Evolutionary conservation across 2,329 filamentous ascomycete species (phyloP).

Genomic region (Epichloe uncinata): DNA sequence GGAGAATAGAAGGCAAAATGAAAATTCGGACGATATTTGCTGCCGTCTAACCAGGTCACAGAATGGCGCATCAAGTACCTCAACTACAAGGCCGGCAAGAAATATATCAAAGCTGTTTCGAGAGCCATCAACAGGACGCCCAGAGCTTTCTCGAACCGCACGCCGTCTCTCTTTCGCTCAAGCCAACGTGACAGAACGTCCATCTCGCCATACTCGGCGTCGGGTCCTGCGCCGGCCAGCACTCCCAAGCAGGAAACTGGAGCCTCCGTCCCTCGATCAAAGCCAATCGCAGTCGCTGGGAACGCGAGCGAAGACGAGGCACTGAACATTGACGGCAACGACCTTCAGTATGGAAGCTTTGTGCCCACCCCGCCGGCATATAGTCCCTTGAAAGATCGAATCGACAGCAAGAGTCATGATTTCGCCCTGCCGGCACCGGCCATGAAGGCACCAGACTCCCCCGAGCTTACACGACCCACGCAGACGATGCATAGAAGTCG

Average conservation of each 20-base stretch:
- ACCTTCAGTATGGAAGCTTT: constrained; percentile 41
- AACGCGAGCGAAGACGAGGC: constrained; percentile 1
- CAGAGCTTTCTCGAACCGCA: constrained; percentile 19
- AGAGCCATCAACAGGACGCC: constrained; percentile 56
- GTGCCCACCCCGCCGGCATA: constrained; percentile 26
- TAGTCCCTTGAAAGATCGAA: constrained; percentile 9
- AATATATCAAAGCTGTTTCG: constrained; percentile 73
- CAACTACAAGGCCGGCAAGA: constrained; percentile 92
- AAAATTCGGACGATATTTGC: not conserved
- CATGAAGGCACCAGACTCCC: constrained; percentile 25
- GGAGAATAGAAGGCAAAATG: not conserved
- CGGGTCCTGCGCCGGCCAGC: not conserved
- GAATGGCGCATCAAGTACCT: constrained; percentile 93
- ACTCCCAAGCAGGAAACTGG: not conserved
- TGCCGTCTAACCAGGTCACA: constrained; percentile 15
- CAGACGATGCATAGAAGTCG: constrained; percentile 9
- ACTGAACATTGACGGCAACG: constrained; percentile 19
- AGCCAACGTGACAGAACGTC: constrained; percentile 4
- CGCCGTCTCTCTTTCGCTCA: constrained; percentile 18
- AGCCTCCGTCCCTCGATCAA: not conserved
- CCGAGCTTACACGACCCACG: constrained; percentile 10
- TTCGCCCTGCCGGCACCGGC: constrained; percentile 44
- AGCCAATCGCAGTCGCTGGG: constrained; percentile 1
- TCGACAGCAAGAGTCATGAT: constrained; percentile 14
- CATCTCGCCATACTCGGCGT: not conserved